phyloP scores from a whole-genome alignment of 495 filamentous ascomycete species.

The Podospora fimiseda region DNA sequence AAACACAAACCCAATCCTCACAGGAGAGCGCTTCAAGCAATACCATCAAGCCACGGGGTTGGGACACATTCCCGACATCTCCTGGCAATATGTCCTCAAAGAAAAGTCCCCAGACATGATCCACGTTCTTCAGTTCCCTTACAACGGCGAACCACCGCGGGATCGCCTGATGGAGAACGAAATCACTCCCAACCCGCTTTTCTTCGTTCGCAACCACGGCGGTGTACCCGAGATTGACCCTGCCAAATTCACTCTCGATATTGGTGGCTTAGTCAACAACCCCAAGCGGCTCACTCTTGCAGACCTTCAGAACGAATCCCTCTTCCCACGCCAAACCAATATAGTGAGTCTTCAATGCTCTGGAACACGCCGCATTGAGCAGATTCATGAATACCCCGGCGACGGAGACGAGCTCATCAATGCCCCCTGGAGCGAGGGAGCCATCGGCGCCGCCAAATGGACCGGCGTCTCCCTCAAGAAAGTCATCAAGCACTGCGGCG shows the following conservation, averaged over 20 bases:
- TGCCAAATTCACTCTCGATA: slow-evolving; percentile 42
- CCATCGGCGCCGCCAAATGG: slow-evolving; percentile 59
- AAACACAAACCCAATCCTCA: slow-evolving; percentile 55
- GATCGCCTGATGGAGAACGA: slow-evolving; percentile 25
- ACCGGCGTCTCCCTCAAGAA: slow-evolving; percentile 58
- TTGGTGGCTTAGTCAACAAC: slow-evolving; percentile 52
- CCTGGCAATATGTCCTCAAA: slow-evolving; percentile 51
- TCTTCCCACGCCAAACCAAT: slow-evolving; percentile 51
- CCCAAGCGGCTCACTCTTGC: slow-evolving; percentile 48
- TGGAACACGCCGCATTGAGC: slow-evolving; percentile 62
- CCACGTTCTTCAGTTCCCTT: slow-evolving; percentile 63
- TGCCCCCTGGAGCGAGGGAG: slow-evolving; percentile 61
- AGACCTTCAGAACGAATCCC: slow-evolving; percentile 49
- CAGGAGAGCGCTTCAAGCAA: slow-evolving; percentile 56
- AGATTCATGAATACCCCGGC: slow-evolving; percentile 56
- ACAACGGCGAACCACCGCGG: slow-evolving; percentile 59
- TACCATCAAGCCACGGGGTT: slow-evolving; percentile 59
- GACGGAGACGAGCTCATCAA: slow-evolving; percentile 65
- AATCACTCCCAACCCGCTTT: slow-evolving; percentile 53
- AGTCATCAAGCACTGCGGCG: slow-evolving; percentile 60
- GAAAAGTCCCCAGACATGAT: slow-evolving; percentile 63
- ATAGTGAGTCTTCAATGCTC: slow-evolving; percentile 60
- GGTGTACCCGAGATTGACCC: slow-evolving; percentile 55
- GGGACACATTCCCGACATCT: slow-evolving; percentile 42
- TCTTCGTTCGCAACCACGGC: slow-evolving; percentile 64